Conservation (phyloP, 2,329 filamentous ascomycete species). For the Aspergillus oerlinghausenensis region DNA sequence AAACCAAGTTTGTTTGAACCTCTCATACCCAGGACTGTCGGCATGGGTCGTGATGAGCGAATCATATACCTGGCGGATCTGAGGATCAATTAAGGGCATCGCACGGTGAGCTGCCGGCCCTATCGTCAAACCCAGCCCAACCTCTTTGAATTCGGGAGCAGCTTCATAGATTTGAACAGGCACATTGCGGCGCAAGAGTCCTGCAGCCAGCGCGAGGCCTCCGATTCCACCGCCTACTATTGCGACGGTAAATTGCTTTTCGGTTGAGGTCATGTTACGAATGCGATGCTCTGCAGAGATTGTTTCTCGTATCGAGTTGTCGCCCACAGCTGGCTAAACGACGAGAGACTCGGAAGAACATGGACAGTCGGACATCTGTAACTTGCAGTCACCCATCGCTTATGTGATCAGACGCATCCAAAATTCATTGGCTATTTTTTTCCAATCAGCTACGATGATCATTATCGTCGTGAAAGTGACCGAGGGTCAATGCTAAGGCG, state of each 20-base stretch:
- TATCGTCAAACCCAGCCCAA: conserved; percentile 56
- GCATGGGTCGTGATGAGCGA: conserved; percentile 30
- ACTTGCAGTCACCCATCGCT: too few relatives aligned
- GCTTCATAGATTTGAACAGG: conserved; percentile 54
- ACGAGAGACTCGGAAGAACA: neutral
- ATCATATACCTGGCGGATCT: conserved; percentile 28
- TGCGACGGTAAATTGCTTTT: conserved; percentile 45
- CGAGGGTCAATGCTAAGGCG: neutral
- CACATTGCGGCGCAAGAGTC: conserved; percentile 44
- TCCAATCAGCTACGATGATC: neutral
- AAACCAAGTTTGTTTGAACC: conserved; percentile 29
- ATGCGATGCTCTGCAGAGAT: neutral
- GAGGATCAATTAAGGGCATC: conserved; percentile 50
- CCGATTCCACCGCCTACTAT: conserved; percentile 58
- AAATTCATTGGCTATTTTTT: neutral
- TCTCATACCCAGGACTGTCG: conserved; percentile 28
- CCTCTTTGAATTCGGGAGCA: conserved; percentile 51
- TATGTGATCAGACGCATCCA: neutral
- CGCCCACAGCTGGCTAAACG: neutral
- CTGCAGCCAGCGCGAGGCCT: conserved; percentile 52
- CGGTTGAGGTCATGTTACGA: neutral
- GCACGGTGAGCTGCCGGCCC: conserved; percentile 53
- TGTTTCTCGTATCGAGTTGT: neutral
- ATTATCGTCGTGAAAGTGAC: neutral
- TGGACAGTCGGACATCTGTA: too few relatives aligned